Evolutionary conservation across 2,329 filamentous ascomycete genomes (phyloP).

Genomic region (Colletotrichum godetiae): DNA sequence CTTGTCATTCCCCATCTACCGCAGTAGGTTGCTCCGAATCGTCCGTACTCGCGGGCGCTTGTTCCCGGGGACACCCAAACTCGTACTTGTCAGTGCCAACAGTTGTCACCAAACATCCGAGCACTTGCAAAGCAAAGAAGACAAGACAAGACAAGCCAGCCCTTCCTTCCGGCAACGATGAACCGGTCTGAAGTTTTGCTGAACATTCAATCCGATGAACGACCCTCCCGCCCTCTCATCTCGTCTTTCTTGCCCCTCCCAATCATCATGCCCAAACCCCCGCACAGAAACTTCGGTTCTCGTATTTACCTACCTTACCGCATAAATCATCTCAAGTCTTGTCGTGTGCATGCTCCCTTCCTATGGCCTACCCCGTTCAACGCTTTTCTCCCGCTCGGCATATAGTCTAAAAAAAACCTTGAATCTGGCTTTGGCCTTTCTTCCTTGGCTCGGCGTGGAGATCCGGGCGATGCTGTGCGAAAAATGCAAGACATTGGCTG

Average conservation of each 20-base stretch:
- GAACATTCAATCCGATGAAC: constrained; percentile 22
- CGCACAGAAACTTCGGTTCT: neutral
- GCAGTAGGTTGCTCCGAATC: neutral
- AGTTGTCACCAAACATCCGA: constrained; percentile 2
- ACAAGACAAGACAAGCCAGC: constrained; percentile 5
- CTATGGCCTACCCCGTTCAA: neutral
- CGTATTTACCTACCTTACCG: constrained; percentile 1
- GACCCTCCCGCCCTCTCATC: neutral
- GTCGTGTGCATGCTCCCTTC: neutral
- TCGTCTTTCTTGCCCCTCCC: neutral
- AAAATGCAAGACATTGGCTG: neutral
- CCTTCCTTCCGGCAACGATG: constrained; percentile 18
- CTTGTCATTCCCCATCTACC: neutral
- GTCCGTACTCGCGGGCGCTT: neutral
- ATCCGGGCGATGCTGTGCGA: neutral
- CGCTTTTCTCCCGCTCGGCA: neutral
- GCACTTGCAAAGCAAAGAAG: neutral
- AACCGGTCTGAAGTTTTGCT: constrained; percentile 2
- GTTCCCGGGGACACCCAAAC: neutral
- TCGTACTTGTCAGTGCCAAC: neutral
- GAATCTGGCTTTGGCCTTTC: neutral
- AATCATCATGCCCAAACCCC: neutral
- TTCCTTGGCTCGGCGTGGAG: neutral
- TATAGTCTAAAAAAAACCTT: neutral
- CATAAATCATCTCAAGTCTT: constrained; percentile 23